Percentiles rank a stretch among this genome's conserved stretches.
phyloP scores from a whole-genome alignment of 2,329 filamentous ascomycete genomes.

The Xylaria sp. region DNA sequence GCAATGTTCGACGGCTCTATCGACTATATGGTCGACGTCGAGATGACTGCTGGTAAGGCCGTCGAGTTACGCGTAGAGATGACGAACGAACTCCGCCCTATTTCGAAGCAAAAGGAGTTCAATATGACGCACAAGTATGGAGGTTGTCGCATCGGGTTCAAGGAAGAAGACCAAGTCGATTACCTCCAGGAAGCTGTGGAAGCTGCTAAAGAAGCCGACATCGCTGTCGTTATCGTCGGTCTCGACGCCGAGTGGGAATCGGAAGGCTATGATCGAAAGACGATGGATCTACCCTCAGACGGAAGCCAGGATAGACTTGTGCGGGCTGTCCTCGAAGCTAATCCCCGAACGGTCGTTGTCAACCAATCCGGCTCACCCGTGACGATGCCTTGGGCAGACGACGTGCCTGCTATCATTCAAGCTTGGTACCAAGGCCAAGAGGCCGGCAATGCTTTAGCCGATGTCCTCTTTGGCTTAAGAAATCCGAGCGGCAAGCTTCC shows the following conservation, averaged over 20 bases:
- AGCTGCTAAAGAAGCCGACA: conserved; percentile 65
- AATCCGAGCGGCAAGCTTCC: conserved; percentile 74
- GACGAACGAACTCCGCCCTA: conserved; percentile 68
- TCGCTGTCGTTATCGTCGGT: conserved; percentile 71
- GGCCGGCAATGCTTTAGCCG: conserved; percentile 69
- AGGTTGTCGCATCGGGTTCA: conserved; percentile 73
- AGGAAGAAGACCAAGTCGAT: conserved; percentile 66
- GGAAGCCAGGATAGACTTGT: conserved; percentile 68
- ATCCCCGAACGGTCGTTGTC: conserved; percentile 70
- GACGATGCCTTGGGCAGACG: conserved; percentile 71
- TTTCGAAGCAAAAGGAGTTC: conserved; percentile 62
- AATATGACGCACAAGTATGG: conserved; percentile 69
- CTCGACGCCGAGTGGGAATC: conserved; percentile 78
- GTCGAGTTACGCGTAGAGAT: conserved; percentile 68
- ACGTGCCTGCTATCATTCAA: conserved; percentile 70
- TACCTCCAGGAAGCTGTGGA: conserved; percentile 70
- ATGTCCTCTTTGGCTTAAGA: conserved; percentile 66
- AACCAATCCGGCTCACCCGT: conserved; percentile 73
- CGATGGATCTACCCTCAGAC: conserved; percentile 63
- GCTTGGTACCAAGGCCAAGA: conserved; percentile 75
- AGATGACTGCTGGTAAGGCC: conserved; percentile 63
- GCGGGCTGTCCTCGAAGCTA: conserved; percentile 65
- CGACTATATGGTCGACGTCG: conserved; percentile 65
- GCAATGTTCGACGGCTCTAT: conserved; percentile 73
- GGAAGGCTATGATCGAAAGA: conserved; percentile 71